These are phyloP conservation scores for Pseudotsuga menziesii DNA, from an alignment of 75 land plant genomes.

Conservation along the genomic window DNA sequence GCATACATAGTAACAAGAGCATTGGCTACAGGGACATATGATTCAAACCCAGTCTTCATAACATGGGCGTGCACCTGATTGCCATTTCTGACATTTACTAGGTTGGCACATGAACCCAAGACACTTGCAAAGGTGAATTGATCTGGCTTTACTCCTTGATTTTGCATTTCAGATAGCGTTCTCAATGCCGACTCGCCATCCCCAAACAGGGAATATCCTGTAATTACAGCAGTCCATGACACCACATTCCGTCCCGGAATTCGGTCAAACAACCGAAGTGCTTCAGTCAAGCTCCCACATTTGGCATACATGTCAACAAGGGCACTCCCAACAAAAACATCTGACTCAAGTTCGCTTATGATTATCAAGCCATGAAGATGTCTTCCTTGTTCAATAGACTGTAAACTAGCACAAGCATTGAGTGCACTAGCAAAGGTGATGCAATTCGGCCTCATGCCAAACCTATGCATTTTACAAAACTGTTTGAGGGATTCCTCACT, in stretches of 20 bases:
- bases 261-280: conserved; percentile 17
- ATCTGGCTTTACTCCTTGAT: conserved; percentile 19
- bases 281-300: conserved; percentile 22
- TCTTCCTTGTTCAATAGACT: conserved; percentile 14
- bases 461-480: not conserved
- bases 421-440: conserved; percentile 34
- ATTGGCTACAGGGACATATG: conserved; percentile 1
- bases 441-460: conserved; percentile 25
- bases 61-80: conserved; percentile 18
- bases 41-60: not conserved
- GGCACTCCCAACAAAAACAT: conserved; percentile 25
- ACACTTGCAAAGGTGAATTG: conserved; percentile 16
- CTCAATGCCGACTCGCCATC: conserved; percentile 8
- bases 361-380: conserved; percentile 19
- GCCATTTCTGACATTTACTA: conserved; percentile 11
- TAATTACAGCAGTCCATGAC: conserved; percentile 28
- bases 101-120: conserved; percentile 15
- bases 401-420: conserved; percentile 16
- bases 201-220: conserved; percentile 21
- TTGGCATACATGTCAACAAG: conserved; percentile 33
- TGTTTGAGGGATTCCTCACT: not conserved
- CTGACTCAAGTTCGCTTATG: conserved; percentile 15
- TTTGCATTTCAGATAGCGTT: conserved; percentile 10
- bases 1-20: conserved; percentile 6
- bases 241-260: conserved; percentile 14